Evolutionary conservation across 345 rosid genomes (phyloP).

Genomic region (Hibiscus mutabilis): DNA sequence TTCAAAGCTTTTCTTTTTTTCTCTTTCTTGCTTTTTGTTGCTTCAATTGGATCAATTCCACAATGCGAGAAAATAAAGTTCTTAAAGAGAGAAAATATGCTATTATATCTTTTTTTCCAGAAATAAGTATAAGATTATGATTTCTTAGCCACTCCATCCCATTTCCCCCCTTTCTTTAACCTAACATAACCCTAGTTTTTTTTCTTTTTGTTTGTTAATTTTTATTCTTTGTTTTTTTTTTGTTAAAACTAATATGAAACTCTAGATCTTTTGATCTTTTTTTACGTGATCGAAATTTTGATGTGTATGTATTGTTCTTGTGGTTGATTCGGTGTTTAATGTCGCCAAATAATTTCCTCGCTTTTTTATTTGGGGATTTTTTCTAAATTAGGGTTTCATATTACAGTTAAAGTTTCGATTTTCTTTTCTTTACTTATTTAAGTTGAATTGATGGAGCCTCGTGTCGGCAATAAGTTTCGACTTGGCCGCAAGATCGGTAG

Average conservation of each 20-base stretch:
- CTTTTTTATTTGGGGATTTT: not conserved
- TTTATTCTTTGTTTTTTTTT: not conserved
- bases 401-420: constrained; percentile 5
- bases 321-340: not conserved
- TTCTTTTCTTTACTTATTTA: too few relatives aligned
- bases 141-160: not conserved
- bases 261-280: not conserved
- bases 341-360: not conserved
- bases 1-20: too few relatives aligned
- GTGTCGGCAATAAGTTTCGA: constrained; percentile 83
- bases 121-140: not conserved
- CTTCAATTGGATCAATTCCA: not conserved
- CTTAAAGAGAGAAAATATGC: not conserved
- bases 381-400: not conserved
- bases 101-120: too few relatives aligned
- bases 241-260: not conserved
- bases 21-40: too few relatives aligned
- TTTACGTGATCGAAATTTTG: not conserved
- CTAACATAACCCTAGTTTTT: constrained; percentile 6
- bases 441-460: constrained; percentile 60
- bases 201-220: not conserved
- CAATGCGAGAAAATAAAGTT: not conserved
- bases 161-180: too few relatives aligned
- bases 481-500: constrained; percentile 96
- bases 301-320: constrained; percentile 1